A percentile compares a stretch with the other conserved stretches of the same genome.
phyloP scores from a whole-genome alignment of 345 rosid species.

The Eucalyptus leucophloia region DNA sequence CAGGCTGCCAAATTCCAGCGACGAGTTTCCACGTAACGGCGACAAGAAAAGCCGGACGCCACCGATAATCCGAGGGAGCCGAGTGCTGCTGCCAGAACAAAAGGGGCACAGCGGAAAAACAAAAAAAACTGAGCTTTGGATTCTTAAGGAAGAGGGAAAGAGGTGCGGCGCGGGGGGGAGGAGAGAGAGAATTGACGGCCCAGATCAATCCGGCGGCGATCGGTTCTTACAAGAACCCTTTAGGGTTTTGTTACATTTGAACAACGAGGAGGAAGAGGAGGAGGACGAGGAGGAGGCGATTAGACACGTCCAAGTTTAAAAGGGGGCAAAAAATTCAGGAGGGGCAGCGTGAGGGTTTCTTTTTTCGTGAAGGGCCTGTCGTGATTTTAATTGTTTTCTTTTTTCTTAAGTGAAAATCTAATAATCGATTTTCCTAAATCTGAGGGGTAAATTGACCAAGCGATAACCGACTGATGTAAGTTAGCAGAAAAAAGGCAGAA shows the following conservation, averaged over 20 bases:
- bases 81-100: not conserved
- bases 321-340: not conserved
- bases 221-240: slow-evolving; percentile 74
- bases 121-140: not conserved
- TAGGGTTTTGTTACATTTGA: slow-evolving; percentile 49
- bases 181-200: not conserved
- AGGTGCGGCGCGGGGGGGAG: not conserved
- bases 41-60: not conserved
- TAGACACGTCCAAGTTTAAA: not conserved
- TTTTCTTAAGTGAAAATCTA: not conserved
- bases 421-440: not conserved
- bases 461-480: not conserved
- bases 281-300: not conserved
- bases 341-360: not conserved
- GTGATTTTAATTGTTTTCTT: not conserved
- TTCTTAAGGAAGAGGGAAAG: not conserved
- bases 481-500: not conserved
- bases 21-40: not conserved
- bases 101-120: not conserved
- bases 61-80: not conserved
- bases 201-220: slow-evolving; percentile 77
- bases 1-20: not conserved
- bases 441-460: not conserved
- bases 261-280: no score
- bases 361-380: not conserved